Percentiles rank a stretch among this genome's conserved stretches.
Conservation (phyloP, 2,329 filamentous ascomycete species). For the Ophiocordyceps sinensis region DNA sequence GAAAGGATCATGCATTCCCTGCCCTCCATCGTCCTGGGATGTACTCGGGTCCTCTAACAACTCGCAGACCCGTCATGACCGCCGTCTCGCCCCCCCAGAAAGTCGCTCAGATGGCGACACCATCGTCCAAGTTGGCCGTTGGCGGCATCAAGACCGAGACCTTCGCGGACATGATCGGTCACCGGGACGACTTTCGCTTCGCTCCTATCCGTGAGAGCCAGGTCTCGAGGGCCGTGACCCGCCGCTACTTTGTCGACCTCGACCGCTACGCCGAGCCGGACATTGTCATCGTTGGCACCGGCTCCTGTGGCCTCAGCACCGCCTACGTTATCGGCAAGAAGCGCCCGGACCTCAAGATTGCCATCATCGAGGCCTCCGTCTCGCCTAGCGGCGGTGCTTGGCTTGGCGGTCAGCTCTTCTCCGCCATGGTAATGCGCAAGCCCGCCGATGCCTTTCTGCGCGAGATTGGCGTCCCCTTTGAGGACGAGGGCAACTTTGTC, state of each 20-base stretch:
- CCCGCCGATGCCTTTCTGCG: slow-evolving; percentile 73
- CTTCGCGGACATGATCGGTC: slow-evolving; percentile 52
- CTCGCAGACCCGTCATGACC: slow-evolving; percentile 46
- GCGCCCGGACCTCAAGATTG: slow-evolving; percentile 81
- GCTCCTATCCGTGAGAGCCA: slow-evolving; percentile 80
- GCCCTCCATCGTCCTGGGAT: slow-evolving; percentile 8
- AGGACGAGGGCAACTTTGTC: slow-evolving; percentile 78
- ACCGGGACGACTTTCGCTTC: slow-evolving; percentile 75
- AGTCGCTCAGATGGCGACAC: slow-evolving; percentile 29
- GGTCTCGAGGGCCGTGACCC: slow-evolving; percentile 85
- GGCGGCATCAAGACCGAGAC: slow-evolving; percentile 25
- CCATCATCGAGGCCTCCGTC: slow-evolving; percentile 78
- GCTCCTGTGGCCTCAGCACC: slow-evolving; percentile 72
- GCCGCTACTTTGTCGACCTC: slow-evolving; percentile 82
- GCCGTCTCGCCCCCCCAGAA: slow-evolving; percentile 46
- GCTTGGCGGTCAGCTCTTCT: slow-evolving; percentile 90
- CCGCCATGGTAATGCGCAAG: slow-evolving; percentile 90
- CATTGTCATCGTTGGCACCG: slow-evolving; percentile 85
- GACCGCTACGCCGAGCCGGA: slow-evolving; percentile 84
- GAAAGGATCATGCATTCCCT: slow-evolving; percentile 89
- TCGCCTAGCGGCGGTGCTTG: slow-evolving; percentile 81
- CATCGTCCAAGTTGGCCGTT: slow-evolving; percentile 27
- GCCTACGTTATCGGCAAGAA: slow-evolving; percentile 74
- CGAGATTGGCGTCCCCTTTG: slow-evolving; percentile 71
- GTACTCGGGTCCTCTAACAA: slow-evolving; percentile 12